Evolutionary conservation across 192 early-diverging fungal genomes (phyloP).

Genomic region (Phycomyces nitens): DNA sequence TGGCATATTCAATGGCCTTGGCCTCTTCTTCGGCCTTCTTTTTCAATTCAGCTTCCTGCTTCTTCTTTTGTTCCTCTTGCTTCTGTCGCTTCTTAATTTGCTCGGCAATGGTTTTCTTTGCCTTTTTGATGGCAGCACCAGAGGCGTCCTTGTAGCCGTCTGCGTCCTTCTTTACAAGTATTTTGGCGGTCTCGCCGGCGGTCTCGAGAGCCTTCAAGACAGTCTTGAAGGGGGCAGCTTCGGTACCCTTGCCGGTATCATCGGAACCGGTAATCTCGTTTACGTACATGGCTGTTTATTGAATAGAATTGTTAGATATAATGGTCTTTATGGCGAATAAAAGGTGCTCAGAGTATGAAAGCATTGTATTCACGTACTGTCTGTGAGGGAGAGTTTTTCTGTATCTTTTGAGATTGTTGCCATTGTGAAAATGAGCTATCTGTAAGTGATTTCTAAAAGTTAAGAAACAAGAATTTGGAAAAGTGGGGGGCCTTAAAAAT

Average conservation of each 20-base stretch:
- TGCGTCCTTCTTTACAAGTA: slow-evolving; percentile 70
- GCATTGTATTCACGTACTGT: not conserved
- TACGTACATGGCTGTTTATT: slow-evolving; percentile 50
- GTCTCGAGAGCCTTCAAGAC: slow-evolving; percentile 66
- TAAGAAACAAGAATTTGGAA: too few relatives aligned
- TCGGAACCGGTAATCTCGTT: slow-evolving; percentile 86
- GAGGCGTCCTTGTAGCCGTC: slow-evolving; percentile 75
- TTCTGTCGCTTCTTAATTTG: slow-evolving; percentile 77
- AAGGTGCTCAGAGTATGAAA: too few relatives aligned
- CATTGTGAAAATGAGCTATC: not conserved
- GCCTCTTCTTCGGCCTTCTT: slow-evolving; percentile 73
- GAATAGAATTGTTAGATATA: slow-evolving; percentile 6
- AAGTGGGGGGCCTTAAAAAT: too few relatives aligned
- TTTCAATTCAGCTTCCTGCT: slow-evolving; percentile 65
- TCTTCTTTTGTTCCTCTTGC: slow-evolving; percentile 70
- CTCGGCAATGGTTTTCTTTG: slow-evolving; percentile 66
- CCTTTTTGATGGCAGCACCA: slow-evolving; percentile 92
- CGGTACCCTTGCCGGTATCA: slow-evolving; percentile 69
- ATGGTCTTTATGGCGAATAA: too few relatives aligned
- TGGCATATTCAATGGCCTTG: slow-evolving; percentile 78
- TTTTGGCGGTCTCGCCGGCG: slow-evolving; percentile 47
- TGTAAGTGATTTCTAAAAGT: too few relatives aligned
- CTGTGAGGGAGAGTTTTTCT: slow-evolving; percentile 14
- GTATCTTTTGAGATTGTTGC: slow-evolving; percentile 3
- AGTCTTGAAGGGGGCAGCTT: slow-evolving; percentile 75